These are phyloP conservation scores for Mycena sp. DNA, from an alignment of 1,284 basidiomycete genomes.

Conservation along the genomic window DNA sequence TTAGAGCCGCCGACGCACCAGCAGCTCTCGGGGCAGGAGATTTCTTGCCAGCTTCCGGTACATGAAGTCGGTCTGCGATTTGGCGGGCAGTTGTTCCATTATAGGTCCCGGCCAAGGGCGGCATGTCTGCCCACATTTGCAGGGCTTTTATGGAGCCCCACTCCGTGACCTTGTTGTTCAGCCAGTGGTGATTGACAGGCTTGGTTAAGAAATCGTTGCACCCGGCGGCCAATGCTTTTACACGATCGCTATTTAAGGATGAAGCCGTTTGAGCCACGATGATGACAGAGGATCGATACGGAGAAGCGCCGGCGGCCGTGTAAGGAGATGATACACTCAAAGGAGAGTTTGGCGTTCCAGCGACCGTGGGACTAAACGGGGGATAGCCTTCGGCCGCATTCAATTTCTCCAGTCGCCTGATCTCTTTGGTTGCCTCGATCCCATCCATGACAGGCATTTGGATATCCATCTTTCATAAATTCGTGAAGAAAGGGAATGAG, in stretches of 20 bases:
- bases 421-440: slow-evolving; percentile 96
- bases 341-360: slow-evolving; percentile 46
- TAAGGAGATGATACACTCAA: slow-evolving; percentile 42
- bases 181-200: slow-evolving; percentile 94
- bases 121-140: slow-evolving; percentile 87
- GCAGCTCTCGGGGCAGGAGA: background rate
- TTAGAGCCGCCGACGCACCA: background rate
- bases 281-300: slow-evolving; percentile 94
- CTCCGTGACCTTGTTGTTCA: slow-evolving; percentile 98
- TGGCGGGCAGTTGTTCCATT: slow-evolving; percentile 44
- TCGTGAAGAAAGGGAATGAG: slow-evolving; percentile 22
- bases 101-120: slow-evolving; percentile 64
- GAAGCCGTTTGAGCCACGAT: slow-evolving; percentile 99
- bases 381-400: slow-evolving; percentile 79
- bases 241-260: slow-evolving; percentile 91
- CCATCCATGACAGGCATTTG: slow-evolving; percentile 99
- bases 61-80: slow-evolving; percentile 74
- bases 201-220: slow-evolving; percentile 99
- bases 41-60: slow-evolving; percentile 49
- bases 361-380: slow-evolving; percentile 43
- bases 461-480: slow-evolving; percentile 90
- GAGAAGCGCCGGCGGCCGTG: slow-evolving; percentile 53
- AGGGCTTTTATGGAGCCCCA: slow-evolving; percentile 94
- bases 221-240: slow-evolving; percentile 94
- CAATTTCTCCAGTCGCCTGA: slow-evolving; percentile 84